Base-by-base conservation (phyloP, 176 grass and related monocot species). In the Bothriochloa decipiens region DNA sequence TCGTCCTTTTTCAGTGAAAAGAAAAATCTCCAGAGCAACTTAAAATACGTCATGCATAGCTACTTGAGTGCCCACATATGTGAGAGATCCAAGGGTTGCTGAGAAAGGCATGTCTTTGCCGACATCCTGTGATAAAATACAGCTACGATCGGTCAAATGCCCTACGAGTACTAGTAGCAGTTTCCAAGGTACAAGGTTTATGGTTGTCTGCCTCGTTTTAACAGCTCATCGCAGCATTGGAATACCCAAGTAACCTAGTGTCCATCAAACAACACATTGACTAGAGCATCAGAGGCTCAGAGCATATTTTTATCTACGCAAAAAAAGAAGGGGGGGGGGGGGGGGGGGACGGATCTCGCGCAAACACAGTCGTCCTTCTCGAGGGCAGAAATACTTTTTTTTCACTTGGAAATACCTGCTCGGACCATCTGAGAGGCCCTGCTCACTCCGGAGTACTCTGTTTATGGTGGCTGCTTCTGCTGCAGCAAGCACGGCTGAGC, bases 101-200 rank as follows among this genome's bases (percentile, higher is more conserved):
- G 55, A n/a, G 8, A 0, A n/a, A n/a, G 55, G 55, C 20, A 25
- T 39, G 33, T 36, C 35, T 6, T 35, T 40, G 35, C 35, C 36
- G 18, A 70, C 67, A 70, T 70, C 67, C 67, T 11, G 4, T 2
- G 67, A 41, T 40, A n/a, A 23, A 70, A 7, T 41, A 70, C 1
- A 39, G 37, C 68, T 40, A 23, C 20, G 20, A n/a, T n/a, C 8
- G 7, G 16, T 37, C 66, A 40, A 39, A 5, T 64, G 11, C 9
- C 2, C n/a, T n/a, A n/a, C n/a, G n/a, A n/a, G 26, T 15, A 65
- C 22, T 28, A 20, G 65, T 17, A 39, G 66, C 39, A 35, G 49
- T 60, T 85, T 61, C 83, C 83, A 43, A 70, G n/a, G 74, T 78
- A 78, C 74, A 70, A 76, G 74, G 83, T 68, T 43, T 27, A 27